Evolutionary conservation across 306 rosid species (phyloP).

Genomic region (Prunus padus): DNA sequence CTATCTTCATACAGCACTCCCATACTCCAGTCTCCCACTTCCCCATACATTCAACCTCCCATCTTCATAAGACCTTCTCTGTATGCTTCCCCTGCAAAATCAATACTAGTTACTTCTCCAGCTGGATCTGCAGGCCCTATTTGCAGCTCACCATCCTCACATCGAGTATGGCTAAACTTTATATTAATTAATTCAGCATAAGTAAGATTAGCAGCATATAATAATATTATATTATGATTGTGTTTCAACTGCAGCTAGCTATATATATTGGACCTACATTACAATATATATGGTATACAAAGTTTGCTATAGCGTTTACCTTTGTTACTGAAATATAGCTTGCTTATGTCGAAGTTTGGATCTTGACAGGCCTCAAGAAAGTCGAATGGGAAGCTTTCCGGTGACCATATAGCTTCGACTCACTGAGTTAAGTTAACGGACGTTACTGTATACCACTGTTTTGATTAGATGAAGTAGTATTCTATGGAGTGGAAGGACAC

Average conservation of each 20-base stretch:
- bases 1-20: constrained; percentile 35
- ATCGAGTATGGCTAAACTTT: constrained; percentile 14
- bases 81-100: constrained; percentile 29
- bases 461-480: too few relatives aligned
- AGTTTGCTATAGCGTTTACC: neutral
- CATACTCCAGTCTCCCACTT: constrained; percentile 34
- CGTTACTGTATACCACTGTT: neutral
- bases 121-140: constrained; percentile 3
- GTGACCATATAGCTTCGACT: constrained; percentile 9
- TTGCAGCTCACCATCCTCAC: constrained; percentile 20
- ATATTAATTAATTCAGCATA: too few relatives aligned
- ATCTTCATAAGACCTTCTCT: constrained; percentile 19
- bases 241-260: too few relatives aligned
- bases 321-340: neutral
- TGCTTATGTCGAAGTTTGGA: neutral
- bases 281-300: too few relatives aligned
- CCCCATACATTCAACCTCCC: constrained; percentile 34
- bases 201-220: too few relatives aligned
- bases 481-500: too few relatives aligned
- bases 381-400: constrained; percentile 24
- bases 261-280: too few relatives aligned
- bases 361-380: constrained; percentile 30
- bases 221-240: too few relatives aligned
- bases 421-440: neutral
- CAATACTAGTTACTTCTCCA: constrained; percentile 17